Conservation (phyloP, 1,284 basidiomycete species). For the Cutaneotrichosporon sp. region DNA sequence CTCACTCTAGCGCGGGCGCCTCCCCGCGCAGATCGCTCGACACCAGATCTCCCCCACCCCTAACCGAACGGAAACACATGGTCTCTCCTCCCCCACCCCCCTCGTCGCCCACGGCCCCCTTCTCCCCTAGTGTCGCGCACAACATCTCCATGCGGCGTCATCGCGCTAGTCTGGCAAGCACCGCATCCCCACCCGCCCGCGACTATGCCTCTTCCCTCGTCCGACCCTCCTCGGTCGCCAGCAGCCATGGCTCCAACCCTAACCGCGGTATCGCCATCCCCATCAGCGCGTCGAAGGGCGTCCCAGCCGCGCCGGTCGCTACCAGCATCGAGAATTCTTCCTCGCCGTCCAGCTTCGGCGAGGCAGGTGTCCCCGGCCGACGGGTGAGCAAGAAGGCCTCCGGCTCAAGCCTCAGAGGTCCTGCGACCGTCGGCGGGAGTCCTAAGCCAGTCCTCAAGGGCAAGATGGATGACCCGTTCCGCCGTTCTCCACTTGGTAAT, state of each 20-base stretch:
- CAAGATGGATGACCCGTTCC: not conserved
- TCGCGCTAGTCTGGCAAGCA: slow-evolving; percentile 2
- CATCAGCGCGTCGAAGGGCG: slow-evolving; percentile 15
- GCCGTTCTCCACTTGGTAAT: not conserved
- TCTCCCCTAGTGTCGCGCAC: not conserved
- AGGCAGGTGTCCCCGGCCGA: not conserved
- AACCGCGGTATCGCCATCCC: slow-evolving; percentile 24
- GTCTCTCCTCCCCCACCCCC: slow-evolving; percentile 1
- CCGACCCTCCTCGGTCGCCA: slow-evolving; percentile 27
- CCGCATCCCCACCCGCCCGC: slow-evolving; percentile 12
- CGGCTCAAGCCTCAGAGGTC: slow-evolving; percentile 5
- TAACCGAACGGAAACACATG: not conserved
- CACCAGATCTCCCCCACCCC: not conserved
- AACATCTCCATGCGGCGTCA: slow-evolving; percentile 2
- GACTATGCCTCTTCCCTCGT: slow-evolving; percentile 17
- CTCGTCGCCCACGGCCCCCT: not conserved
- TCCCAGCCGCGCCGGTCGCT: slow-evolving; percentile 35
- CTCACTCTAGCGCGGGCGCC: not conserved
- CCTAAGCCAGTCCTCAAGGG: not conserved
- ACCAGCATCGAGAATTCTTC: slow-evolving; percentile 13
- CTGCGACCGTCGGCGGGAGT: not conserved
- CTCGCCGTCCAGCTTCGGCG: slow-evolving; percentile 7
- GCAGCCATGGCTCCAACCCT: slow-evolving; percentile 22
- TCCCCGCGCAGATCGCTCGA: not conserved
- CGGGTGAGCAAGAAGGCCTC: slow-evolving; percentile 8